A percentile compares a stretch with the other conserved stretches of the same genome.
Conservation (phyloP, 129 eudicot genomes). For the Helianthus tuberosus region DNA sequence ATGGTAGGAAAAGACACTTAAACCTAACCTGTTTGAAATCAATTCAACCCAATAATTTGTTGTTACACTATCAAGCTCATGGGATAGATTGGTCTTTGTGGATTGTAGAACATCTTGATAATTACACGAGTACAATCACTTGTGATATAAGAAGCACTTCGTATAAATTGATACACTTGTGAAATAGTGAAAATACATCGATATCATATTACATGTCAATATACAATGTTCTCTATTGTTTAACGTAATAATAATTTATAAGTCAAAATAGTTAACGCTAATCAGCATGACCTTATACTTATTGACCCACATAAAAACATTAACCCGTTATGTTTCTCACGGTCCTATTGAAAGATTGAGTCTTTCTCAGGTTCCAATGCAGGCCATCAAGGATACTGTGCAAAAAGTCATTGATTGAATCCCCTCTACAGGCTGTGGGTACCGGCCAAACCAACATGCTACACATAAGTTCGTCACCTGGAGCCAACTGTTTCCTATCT, state of each 20-base stretch:
- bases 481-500: slow-evolving; percentile 68
- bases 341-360: slow-evolving; percentile 81
- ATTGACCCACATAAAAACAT: not conserved
- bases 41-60: no score
- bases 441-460: slow-evolving; percentile 98
- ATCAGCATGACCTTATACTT: not conserved
- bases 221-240: not conserved
- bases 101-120: no score
- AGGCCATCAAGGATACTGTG: slow-evolving; percentile 93
- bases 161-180: not conserved
- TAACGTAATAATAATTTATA: not conserved
- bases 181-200: slow-evolving; percentile 1
- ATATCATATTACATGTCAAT: slow-evolving; percentile 10
- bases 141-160: not conserved
- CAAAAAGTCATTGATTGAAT: slow-evolving; percentile 79
- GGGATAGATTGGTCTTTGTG: no score
- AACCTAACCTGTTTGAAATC: no score
- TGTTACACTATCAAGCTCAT: no score
- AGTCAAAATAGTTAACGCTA: not conserved
- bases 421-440: slow-evolving; percentile 85
- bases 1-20: no score
- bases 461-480: slow-evolving; percentile 89
- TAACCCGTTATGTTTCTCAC: slow-evolving; percentile 31
- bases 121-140: not conserved
- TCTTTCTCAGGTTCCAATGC: slow-evolving; percentile 95